Base-by-base conservation (phyloP, 345 rosid genomes). In the Eucalyptus virginea region DNA sequence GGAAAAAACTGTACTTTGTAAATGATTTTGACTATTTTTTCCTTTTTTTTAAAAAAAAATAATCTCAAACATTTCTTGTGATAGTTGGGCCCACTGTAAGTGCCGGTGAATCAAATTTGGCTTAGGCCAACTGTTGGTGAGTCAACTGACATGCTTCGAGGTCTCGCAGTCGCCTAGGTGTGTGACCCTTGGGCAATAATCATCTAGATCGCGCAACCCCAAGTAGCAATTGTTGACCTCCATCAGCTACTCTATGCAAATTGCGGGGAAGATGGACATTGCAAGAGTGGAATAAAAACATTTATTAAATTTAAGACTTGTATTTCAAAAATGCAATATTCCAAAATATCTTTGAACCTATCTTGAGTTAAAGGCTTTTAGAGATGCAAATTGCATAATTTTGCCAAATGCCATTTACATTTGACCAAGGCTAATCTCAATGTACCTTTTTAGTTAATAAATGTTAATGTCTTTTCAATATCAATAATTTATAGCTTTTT, bases 81-180 rank as follows among this genome's bases (percentile, higher is more conserved):
- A 56, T 56, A 26, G 13, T 56, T 23, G 30, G 62, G 62, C 30
- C 13, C 58, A 52, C 0, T 5, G 5, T 24, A 21, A 8, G 58
- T 52, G 58, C 10, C 3, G 1, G 0, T 56, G 13, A 56, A 56
- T 56, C 6, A 23, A 0, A 56, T 56, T 56, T 56, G 62, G 62
- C 62, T 56, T 23, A 24, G 62, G 62, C 62, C 4, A 56, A 4
- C 1, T 11, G 30, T 9, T 56, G 30, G 30, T 2, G 30, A 18
- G 30, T 10, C 2, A 24, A 30, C 2, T 24, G 14, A 56, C 2
- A 0, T 24, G 62, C 30, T 23, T 23, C 3, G 14, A 56, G 62
- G 14, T 56, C 30, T 24, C 1, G 30, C 6, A 5, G 13, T 56
- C 30, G 6, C 62, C 62, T 56, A 24, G 13, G 62, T 2, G 6